Evolutionary conservation across 495 filamentous ascomycete species (phyloP).

Genomic region (Penicillium cosmopolitanum): DNA sequence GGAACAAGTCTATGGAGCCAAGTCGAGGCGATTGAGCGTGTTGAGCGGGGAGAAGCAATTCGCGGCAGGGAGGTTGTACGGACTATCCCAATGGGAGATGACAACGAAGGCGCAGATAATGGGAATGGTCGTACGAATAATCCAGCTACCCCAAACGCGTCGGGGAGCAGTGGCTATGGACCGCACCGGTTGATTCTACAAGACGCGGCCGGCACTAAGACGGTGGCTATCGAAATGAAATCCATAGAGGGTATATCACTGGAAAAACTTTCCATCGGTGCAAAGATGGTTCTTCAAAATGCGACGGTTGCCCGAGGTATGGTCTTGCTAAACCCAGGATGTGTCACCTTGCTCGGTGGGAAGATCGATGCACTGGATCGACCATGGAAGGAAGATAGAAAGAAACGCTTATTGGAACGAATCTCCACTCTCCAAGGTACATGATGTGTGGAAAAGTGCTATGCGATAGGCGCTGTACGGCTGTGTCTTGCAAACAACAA

Average conservation of each 20-base stretch:
- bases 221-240: slow-evolving; percentile 75
- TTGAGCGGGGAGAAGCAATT: slow-evolving; percentile 80
- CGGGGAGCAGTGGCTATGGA: slow-evolving; percentile 44
- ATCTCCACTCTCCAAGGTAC: slow-evolving; percentile 41
- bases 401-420: slow-evolving; percentile 66
- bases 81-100: slow-evolving; percentile 58
- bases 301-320: slow-evolving; percentile 74
- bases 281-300: slow-evolving; percentile 75
- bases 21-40: slow-evolving; percentile 81
- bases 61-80: slow-evolving; percentile 83
- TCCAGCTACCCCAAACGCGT: slow-evolving; percentile 17
- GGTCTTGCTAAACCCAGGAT: slow-evolving; percentile 70
- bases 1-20: slow-evolving; percentile 78
- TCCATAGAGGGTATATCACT: slow-evolving; percentile 65
- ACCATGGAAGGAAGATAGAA: slow-evolving; percentile 73
- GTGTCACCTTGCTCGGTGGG: slow-evolving; percentile 72
- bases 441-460: neutral
- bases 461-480: too few relatives aligned
- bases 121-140: slow-evolving; percentile 17
- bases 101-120: slow-evolving; percentile 37
- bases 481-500: too few relatives aligned
- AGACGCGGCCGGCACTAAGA: slow-evolving; percentile 70
- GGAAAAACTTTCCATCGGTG: slow-evolving; percentile 71
- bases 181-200: slow-evolving; percentile 84
- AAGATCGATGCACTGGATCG: slow-evolving; percentile 83